Base-by-base conservation (phyloP, 768 basidiomycete genomes). In the Peribolospora kevripleyi region DNA sequence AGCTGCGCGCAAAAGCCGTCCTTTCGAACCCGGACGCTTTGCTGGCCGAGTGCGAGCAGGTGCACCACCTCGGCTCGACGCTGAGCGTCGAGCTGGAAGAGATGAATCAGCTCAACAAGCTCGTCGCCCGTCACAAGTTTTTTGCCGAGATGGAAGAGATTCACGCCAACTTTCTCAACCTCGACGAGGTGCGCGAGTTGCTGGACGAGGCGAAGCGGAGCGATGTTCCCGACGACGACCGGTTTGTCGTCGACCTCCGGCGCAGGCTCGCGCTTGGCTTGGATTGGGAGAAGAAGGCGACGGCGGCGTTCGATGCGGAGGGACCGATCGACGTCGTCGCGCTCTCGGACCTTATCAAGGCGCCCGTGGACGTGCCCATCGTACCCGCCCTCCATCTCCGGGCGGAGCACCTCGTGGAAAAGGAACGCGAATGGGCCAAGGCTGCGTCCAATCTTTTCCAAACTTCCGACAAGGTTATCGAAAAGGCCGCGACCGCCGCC, bases 261-360 rank as follows among this genome's bases (percentile, higher is more conserved):
- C 70, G 72, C n/a, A 73, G 78, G 56, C 74, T 80, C 60, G 70
- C 69, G 7, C 75, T 76, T 40, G 90, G 87, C 2, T 71, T 75
- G 51, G 75, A 74, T 36, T 95, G 88, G 88, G 80, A 83, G 59
- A 72, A 76, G 55, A 73, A 74, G 48, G 84, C 82, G 2, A 75
- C 75, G 53, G 72, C 69, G 37, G 67, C 84, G 51, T 25, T 25
- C 25, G 25, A 25, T 25, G 25, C 25, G 25, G 25, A 25, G 25
- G 25, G 25, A 25, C 25, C 25, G 25, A 25, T 25, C 25, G 25
- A 25, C 25, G 25, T 25, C 25, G 25, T 25, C 25, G 25, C 25
- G 25, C 25, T 25, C 25, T 25, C 25, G 25, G 25, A 25, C 25
- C 25, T 25, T 25, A 25, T 25, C 25, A 25, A 25, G 25, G 25